Base-by-base conservation (phyloP, 2,329 filamentous ascomycete genomes). In the Furcasterigmium furcatum region DNA sequence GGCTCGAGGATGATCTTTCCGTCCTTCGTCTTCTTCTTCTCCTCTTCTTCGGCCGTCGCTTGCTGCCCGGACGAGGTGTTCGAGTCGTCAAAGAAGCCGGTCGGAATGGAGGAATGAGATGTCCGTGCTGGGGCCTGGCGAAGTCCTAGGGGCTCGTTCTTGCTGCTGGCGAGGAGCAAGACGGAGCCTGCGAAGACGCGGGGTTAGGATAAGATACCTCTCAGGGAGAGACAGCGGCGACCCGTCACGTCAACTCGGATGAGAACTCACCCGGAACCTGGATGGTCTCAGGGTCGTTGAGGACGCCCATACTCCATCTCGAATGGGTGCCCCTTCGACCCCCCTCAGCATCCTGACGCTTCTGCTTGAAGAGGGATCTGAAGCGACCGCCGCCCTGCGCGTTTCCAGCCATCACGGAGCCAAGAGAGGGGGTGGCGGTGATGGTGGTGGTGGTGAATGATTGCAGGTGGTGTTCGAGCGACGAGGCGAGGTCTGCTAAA, bases 1-100 rank as follows among this genome's bases (percentile, higher is more conserved):
- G 92, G 92, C 0, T 95, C 87, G 13, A 97, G 72, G 45, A 97
- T 90, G 56, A 96, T 90, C 50, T 81, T 79, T 14, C 91, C 91
- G 61, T 96, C 87, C 29, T 77, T 68, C 2, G 91, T 96, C 53
- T 76, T 85, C 72, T 96, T 96, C 68, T 82, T 81, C 38, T 71
- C 71, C 14, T 63, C 64, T 41, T 63, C 52, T 16, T 52, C 44
- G 43, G 20, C 52, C 48, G 16, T 29, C 27, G 24, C 24, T 12
- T 7, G 7, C 7, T 7, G 12, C 24, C 24, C 22, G 9, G 43
- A 14, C 21, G 45, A 19, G 39, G 48, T 13, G 46, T 55, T 25
- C 44, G 58, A 51, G 16, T 27, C 34, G 9, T 45, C 35, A 19
- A 47, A 40, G 19, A 73, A 65, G 21, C 74, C 73, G 4, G 67